A percentile compares a stretch with the other conserved stretches of the same genome.
Conservation (phyloP, 495 filamentous ascomycete genomes). For the Daldinia decipiens region DNA sequence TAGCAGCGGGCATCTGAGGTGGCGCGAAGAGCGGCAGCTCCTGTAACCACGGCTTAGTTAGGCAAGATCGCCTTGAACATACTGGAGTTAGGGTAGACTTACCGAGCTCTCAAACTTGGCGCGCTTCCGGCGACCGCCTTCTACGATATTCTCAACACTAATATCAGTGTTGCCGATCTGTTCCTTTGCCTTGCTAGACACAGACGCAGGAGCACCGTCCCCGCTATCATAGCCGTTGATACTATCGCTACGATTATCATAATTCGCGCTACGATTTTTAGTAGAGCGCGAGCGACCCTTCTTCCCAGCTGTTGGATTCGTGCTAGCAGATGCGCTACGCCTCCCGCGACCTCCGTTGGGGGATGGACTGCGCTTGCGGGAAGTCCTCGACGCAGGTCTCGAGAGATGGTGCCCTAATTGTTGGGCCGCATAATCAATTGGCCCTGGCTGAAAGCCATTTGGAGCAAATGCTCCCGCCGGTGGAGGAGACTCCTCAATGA, state of each 20-base stretch:
- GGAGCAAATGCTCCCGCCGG: constrained; percentile 49
- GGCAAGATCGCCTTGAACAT: constrained; percentile 31
- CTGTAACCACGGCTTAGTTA: constrained; percentile 58
- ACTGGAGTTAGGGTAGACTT: constrained; percentile 56
- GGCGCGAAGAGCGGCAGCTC: constrained; percentile 95
- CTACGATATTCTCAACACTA: constrained; percentile 96
- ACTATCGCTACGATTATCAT: constrained; percentile 70
- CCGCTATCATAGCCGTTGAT: constrained; percentile 80
- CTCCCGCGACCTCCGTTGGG: constrained; percentile 76
- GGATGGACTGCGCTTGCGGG: constrained; percentile 83
- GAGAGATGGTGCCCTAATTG: constrained; percentile 68
- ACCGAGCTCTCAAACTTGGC: constrained; percentile 98
- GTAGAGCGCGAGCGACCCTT: constrained; percentile 73
- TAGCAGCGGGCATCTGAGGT: constrained; percentile 86
- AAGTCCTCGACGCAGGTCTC: constrained; percentile 71
- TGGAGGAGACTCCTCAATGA: constrained; percentile 75
- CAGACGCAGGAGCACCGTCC: constrained; percentile 77
- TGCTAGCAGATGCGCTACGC: constrained; percentile 78
- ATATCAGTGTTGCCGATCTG: constrained; percentile 94
- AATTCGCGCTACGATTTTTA: constrained; percentile 78
- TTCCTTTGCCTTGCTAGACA: constrained; percentile 79
- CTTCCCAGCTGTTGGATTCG: constrained; percentile 59
- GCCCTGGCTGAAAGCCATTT: constrained; percentile 50
- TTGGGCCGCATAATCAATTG: constrained; percentile 59
- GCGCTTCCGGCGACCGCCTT: constrained; percentile 93